These are phyloP conservation scores for Quercus phellos DNA, from an alignment of 331 rosid species.

Conservation along the genomic window DNA sequence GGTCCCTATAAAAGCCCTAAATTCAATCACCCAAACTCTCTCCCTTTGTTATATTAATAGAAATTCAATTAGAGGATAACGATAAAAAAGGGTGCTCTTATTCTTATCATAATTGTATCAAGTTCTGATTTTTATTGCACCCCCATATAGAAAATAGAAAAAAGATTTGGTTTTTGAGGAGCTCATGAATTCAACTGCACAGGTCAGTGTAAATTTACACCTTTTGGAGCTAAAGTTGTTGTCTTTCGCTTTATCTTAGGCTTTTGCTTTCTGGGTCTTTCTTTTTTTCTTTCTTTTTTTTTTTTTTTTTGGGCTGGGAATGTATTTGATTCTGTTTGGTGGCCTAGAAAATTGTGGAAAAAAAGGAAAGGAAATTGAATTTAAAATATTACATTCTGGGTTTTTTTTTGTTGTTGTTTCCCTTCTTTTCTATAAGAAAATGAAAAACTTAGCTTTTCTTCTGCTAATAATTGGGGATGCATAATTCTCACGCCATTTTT, in stretches of 20 bases:
- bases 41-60: background rate
- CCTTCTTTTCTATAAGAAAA: background rate
- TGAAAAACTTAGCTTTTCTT: background rate
- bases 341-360: background rate
- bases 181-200: constrained; percentile 33
- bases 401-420: background rate
- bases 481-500: background rate
- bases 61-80: constrained; percentile 9
- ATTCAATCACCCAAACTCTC: constrained; percentile 1
- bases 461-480: background rate
- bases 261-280: background rate
- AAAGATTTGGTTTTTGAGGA: constrained; percentile 3
- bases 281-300: background rate
- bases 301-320: background rate
- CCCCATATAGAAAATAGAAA: background rate
- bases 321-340: background rate
- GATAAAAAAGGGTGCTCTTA: background rate
- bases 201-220: constrained; percentile 25
- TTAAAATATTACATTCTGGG: background rate
- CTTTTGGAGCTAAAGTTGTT: background rate
- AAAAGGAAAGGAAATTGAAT: background rate
- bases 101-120: background rate
- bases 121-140: background rate
- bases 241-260: background rate
- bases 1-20: constrained; percentile 23